Evolutionary conservation across 2,329 filamentous ascomycete genomes (phyloP).

Genomic region (Sporothrix globosa): DNA sequence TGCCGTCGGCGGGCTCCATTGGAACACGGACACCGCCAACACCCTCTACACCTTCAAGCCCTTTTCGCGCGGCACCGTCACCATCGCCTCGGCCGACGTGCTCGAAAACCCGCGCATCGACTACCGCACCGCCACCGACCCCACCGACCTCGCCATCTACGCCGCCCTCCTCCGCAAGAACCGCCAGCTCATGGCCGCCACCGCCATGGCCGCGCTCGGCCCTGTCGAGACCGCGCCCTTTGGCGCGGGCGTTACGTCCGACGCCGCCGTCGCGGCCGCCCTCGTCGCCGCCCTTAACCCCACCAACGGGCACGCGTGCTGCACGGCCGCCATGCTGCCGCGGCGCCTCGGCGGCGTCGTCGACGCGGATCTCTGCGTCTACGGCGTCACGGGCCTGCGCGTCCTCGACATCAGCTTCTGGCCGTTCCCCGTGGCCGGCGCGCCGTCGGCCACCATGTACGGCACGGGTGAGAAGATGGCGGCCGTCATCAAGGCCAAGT

Average conservation of each 20-base stretch:
- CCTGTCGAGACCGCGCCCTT: slow-evolving; percentile 41
- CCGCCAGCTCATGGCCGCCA: slow-evolving; percentile 42
- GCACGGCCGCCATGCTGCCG: slow-evolving; percentile 40
- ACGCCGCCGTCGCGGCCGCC: slow-evolving; percentile 39
- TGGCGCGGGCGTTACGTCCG: slow-evolving; percentile 37
- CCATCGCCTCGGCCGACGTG: slow-evolving; percentile 44
- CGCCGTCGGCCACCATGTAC: slow-evolving; percentile 39
- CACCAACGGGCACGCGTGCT: slow-evolving; percentile 41
- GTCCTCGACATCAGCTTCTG: slow-evolving; percentile 36
- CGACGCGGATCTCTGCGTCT: slow-evolving; percentile 28
- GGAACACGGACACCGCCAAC: slow-evolving; percentile 39
- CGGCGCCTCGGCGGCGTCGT: slow-evolving; percentile 32
- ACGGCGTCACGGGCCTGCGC: slow-evolving; percentile 32
- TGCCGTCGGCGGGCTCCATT: slow-evolving; percentile 41
- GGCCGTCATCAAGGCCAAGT: slow-evolving; percentile 38
- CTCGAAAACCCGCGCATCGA: slow-evolving; percentile 45
- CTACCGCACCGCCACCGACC: slow-evolving; percentile 46
- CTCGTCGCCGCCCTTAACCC: slow-evolving; percentile 34
- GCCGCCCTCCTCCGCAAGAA: slow-evolving; percentile 44
- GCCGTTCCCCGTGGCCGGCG: slow-evolving; percentile 37
- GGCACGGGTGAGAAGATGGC: slow-evolving; percentile 38
- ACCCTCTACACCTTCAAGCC: slow-evolving; percentile 42
- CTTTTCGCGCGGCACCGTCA: slow-evolving; percentile 47
- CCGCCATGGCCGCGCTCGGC: slow-evolving; percentile 40
- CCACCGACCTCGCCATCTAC: slow-evolving; percentile 45